phyloP scores from a whole-genome alignment of 2,329 filamentous ascomycete species.

The Arthroderma uncinatum region DNA sequence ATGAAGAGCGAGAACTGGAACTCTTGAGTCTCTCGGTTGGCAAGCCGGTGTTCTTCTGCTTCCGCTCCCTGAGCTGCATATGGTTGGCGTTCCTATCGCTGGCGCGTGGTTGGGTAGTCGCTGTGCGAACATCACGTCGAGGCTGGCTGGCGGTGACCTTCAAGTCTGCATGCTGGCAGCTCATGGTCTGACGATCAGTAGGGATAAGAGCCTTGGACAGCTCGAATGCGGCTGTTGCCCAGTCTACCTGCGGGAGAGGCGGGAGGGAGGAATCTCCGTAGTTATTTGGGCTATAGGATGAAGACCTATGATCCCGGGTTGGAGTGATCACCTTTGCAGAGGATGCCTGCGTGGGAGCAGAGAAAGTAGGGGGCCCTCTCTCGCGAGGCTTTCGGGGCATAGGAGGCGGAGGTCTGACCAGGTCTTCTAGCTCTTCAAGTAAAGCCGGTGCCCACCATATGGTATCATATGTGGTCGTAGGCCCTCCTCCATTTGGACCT shows the following conservation, averaged over 20 bases:
- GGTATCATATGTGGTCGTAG: slow-evolving; percentile 45
- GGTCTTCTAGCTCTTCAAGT: slow-evolving; percentile 58
- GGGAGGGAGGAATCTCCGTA: slow-evolving; percentile 42
- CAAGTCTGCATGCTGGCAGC: slow-evolving; percentile 67
- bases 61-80: slow-evolving; percentile 66
- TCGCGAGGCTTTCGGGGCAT: slow-evolving; percentile 46
- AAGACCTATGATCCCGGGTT: slow-evolving; percentile 42
- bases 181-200: slow-evolving; percentile 58
- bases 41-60: slow-evolving; percentile 37
- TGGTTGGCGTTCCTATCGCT: slow-evolving; percentile 34
- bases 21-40: slow-evolving; percentile 44
- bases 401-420: slow-evolving; percentile 43
- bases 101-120: slow-evolving; percentile 30
- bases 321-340: slow-evolving; percentile 65
- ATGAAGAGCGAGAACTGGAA: slow-evolving; percentile 30
- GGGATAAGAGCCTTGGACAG: slow-evolving; percentile 75
- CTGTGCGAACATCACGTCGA: slow-evolving; percentile 52
- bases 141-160: slow-evolving; percentile 55
- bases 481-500: slow-evolving; percentile 16
- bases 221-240: slow-evolving; percentile 74
- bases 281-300: slow-evolving; percentile 23
- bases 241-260: slow-evolving; percentile 70
- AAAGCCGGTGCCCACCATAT: slow-evolving; percentile 59
- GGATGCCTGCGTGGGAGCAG: slow-evolving; percentile 78
- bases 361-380: slow-evolving; percentile 58